Conservation (phyloP, 2,329 filamentous ascomycete species). For the Pezizomycotina sp. region DNA sequence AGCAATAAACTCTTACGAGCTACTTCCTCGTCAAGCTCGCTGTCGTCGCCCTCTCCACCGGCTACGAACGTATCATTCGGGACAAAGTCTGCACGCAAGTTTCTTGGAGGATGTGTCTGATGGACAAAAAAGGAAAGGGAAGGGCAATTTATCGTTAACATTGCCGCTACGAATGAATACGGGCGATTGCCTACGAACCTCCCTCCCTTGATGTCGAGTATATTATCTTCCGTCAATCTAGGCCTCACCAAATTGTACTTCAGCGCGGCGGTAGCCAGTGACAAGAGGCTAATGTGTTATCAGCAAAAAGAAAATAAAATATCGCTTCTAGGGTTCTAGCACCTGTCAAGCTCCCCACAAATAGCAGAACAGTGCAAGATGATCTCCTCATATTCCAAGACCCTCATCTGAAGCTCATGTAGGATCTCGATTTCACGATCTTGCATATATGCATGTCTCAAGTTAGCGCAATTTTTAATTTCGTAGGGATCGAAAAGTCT, state of each 20-base stretch:
- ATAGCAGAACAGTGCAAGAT: slow-evolving; percentile 57
- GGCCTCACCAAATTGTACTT: slow-evolving; percentile 58
- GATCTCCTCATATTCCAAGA: slow-evolving; percentile 51
- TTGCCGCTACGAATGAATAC: slow-evolving; percentile 15
- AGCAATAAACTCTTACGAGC: slow-evolving; percentile 51
- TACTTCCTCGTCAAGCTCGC: slow-evolving; percentile 8
- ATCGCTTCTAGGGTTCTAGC: slow-evolving; percentile 6
- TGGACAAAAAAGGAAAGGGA: too few species aligned
- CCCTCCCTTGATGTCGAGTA: slow-evolving; percentile 59
- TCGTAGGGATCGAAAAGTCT: slow-evolving; percentile 6
- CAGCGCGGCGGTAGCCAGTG: slow-evolving; percentile 59
- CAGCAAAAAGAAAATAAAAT: background rate
- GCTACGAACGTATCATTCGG: slow-evolving; percentile 60
- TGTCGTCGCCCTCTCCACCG: slow-evolving; percentile 38
- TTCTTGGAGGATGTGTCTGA: too few species aligned
- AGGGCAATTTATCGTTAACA: slow-evolving; percentile 65
- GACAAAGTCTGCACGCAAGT: too few species aligned
- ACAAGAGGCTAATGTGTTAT: slow-evolving; percentile 43
- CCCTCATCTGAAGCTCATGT: slow-evolving; percentile 52
- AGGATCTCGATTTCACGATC: slow-evolving; percentile 83
- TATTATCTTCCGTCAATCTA: slow-evolving; percentile 49
- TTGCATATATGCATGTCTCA: slow-evolving; percentile 26
- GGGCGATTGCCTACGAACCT: slow-evolving; percentile 33
- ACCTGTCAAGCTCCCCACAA: slow-evolving; percentile 69
- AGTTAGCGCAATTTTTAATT: slow-evolving; percentile 7